These are phyloP conservation scores for Skeletonema costatum DNA, from an alignment of 108 stramenopile genomes.

Conservation along the genomic window DNA sequence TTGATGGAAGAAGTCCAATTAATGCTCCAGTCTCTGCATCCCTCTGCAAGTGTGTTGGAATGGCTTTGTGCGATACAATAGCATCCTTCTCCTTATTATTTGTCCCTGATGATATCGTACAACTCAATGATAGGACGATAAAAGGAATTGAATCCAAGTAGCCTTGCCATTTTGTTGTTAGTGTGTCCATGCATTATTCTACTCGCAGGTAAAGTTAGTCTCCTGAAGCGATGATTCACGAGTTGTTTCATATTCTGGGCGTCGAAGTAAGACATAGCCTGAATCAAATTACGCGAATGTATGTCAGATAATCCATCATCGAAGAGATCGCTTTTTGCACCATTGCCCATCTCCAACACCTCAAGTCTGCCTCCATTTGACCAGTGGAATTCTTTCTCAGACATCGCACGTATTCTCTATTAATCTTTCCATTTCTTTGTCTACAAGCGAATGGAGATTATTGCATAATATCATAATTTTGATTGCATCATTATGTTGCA, in stretches of 20 bases:
- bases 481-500: not conserved
- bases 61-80: not conserved
- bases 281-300: not conserved
- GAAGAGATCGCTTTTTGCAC: not conserved
- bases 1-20: conserved; percentile 20
- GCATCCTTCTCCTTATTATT: not conserved
- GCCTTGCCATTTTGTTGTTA: not conserved
- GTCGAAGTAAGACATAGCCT: conserved; percentile 2
- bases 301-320: not conserved
- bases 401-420: not conserved
- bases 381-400: not conserved
- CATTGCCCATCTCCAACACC: conserved; percentile 14
- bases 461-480: not conserved
- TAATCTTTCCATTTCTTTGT: not conserved
- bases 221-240: conserved; percentile 10
- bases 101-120: not conserved
- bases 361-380: conserved; percentile 3
- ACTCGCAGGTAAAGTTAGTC: conserved; percentile 8
- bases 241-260: not conserved
- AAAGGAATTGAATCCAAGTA: conserved; percentile 21
- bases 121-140: conserved; percentile 26
- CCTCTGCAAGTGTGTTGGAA: conserved; percentile 21
- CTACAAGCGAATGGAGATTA: not conserved
- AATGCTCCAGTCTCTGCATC: conserved; percentile 20
- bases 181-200: not conserved